phyloP scores from a whole-genome alignment of 2,329 filamentous ascomycete species.

The Alternaria sp. region DNA sequence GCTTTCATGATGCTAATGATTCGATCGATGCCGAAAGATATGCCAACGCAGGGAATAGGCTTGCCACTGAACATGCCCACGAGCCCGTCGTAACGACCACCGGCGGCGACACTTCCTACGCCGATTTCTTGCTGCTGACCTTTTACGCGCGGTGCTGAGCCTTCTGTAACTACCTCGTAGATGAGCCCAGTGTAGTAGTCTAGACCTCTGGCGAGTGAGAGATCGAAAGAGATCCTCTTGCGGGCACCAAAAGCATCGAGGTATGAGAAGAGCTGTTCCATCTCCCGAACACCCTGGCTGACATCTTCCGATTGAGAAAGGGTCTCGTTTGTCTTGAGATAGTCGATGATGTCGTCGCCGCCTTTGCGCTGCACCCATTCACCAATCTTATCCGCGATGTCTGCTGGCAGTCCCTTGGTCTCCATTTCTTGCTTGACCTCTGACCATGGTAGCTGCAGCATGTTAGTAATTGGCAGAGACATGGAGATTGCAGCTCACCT shows the following conservation, averaged over 20 bases:
- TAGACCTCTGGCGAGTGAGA: conserved; percentile 87
- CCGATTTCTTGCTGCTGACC: conserved; percentile 61
- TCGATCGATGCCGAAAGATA: conserved; percentile 93
- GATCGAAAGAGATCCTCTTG: conserved; percentile 82
- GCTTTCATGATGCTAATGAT: conserved; percentile 93
- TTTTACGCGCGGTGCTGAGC: conserved; percentile 63
- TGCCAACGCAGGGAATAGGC: conserved; percentile 88
- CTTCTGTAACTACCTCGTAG: conserved; percentile 86
- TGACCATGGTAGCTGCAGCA: conserved; percentile 68
- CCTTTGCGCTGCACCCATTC: conserved; percentile 82
- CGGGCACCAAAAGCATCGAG: conserved; percentile 77
- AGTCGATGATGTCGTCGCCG: conserved; percentile 70
- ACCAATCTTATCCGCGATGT: conserved; percentile 85
- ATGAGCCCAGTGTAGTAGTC: conserved; percentile 93
- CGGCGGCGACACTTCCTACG: conserved; percentile 86
- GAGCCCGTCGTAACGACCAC: conserved; percentile 89
- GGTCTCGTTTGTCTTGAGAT: conserved; percentile 31
- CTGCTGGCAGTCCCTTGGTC: conserved; percentile 80
- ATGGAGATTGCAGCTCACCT: conserved; percentile 55
- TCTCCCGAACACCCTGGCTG: conserved; percentile 79
- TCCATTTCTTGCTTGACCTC: conserved; percentile 95
- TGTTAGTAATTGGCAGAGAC: conserved; percentile 16
- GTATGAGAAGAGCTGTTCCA: conserved; percentile 81
- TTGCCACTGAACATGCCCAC: conserved; percentile 94
- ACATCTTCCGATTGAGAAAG: conserved; percentile 67